Evolutionary conservation across 2,329 filamentous ascomycete species (phyloP).

Genomic region (Diplodia mutila): DNA sequence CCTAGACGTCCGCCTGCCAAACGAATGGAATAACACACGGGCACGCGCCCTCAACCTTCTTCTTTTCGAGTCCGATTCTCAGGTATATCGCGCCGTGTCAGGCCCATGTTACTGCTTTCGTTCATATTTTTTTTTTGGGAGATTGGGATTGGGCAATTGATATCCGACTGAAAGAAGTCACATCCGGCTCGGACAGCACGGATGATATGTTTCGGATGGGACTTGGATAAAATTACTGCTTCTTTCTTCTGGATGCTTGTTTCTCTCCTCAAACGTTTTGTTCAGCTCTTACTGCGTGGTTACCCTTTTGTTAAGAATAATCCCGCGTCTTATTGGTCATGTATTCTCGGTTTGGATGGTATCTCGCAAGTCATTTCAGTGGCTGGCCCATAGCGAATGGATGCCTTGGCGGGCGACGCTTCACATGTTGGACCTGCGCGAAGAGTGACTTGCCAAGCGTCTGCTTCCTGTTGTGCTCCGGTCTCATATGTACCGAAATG

Average conservation of each 20-base stretch:
- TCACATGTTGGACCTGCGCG: neutral
- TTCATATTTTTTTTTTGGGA: neutral
- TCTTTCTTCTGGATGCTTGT: too few species aligned
- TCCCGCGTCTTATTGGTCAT: neutral
- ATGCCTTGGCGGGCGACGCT: neutral
- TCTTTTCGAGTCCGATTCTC: neutral
- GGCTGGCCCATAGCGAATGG: neutral
- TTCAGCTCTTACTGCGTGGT: neutral
- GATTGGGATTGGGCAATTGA: neutral
- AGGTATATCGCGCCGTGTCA: neutral
- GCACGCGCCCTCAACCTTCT: neutral
- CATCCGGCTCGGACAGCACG: constrained; percentile 9
- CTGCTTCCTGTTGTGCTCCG: neutral
- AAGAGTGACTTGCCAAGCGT: neutral
- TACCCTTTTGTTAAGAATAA: neutral
- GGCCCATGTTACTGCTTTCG: neutral
- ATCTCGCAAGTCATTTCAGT: neutral
- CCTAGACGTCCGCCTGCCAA: neutral
- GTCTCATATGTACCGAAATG: neutral
- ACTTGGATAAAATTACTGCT: constrained; percentile 8
- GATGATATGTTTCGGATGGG: constrained; percentile 19
- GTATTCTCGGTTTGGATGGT: neutral
- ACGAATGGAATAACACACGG: neutral
- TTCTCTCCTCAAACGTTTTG: neutral
- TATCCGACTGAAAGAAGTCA: constrained; percentile 23